phyloP scores from a whole-genome alignment of 805 yeast species.

The Deakozyma indianensis region DNA sequence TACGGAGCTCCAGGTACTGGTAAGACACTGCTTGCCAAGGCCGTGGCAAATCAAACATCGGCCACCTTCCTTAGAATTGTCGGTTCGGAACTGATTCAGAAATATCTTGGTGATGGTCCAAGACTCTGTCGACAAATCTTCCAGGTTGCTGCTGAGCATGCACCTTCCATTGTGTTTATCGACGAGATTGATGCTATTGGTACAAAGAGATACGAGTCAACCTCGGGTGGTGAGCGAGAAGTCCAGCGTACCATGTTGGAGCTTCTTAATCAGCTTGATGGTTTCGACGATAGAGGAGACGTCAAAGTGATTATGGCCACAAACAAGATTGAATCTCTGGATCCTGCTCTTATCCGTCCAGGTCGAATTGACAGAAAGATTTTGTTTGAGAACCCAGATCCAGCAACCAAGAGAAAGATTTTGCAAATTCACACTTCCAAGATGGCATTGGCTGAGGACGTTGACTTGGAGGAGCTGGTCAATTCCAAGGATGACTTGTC shows the following conservation, averaged over 20 bases:
- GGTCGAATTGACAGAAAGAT: constrained; percentile 96
- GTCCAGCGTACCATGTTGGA: constrained; percentile 97
- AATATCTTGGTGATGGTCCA: constrained; percentile 96
- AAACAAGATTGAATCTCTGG: constrained; percentile 82
- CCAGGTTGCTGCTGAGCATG: constrained; percentile 92
- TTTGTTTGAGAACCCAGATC: constrained; percentile 90
- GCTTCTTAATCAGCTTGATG: constrained; percentile 86
- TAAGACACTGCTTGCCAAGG: constrained; percentile 87
- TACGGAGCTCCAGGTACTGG: constrained; percentile 99
- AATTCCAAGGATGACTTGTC: constrained; percentile 86
- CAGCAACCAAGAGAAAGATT: constrained; percentile 84
- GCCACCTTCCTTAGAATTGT: constrained; percentile 94
- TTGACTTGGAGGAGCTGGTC: constrained; percentile 77
- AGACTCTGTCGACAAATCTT: constrained; percentile 85
- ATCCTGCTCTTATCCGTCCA: constrained; percentile 92
- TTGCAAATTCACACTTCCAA: constrained; percentile 82
- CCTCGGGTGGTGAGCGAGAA: constrained; percentile 93
- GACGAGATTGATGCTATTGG: constrained; percentile 99
- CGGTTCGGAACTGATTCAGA: constrained; percentile 93
- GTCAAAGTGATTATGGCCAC: constrained; percentile 98
- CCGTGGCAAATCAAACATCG: constrained; percentile 95
- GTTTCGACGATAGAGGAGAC: constrained; percentile 94
- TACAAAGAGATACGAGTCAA: constrained; percentile 84
- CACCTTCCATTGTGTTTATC: constrained; percentile 96
- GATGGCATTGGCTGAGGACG: constrained; percentile 82